Evolutionary conservation across 2,329 filamentous ascomycete genomes (phyloP).

Genomic region (Arthrobotrys musiformis): DNA sequence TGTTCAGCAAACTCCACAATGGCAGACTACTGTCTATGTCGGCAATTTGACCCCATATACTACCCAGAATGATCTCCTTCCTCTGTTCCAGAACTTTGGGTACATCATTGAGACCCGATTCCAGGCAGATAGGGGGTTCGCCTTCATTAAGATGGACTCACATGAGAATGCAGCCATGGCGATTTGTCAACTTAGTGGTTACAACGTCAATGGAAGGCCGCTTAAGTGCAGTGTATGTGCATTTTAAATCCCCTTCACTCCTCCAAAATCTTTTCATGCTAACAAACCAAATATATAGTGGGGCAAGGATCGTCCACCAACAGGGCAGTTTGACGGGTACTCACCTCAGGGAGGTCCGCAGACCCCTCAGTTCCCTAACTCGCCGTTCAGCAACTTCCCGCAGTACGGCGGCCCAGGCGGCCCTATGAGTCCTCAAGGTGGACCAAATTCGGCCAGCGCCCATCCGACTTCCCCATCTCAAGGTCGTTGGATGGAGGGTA

Average conservation of each 20-base stretch:
- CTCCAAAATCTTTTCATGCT: slow-evolving; percentile 3
- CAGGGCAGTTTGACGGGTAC: slow-evolving; percentile 82
- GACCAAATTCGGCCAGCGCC: slow-evolving; percentile 43
- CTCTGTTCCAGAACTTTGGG: slow-evolving; percentile 97
- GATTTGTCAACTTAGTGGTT: slow-evolving; percentile 96
- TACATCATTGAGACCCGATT: slow-evolving; percentile 97
- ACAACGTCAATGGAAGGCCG: slow-evolving; percentile 96
- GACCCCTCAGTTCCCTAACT: slow-evolving; percentile 78
- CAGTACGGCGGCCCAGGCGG: slow-evolving; percentile 82
- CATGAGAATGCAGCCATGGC: slow-evolving; percentile 99
- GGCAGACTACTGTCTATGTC: slow-evolving; percentile 99
- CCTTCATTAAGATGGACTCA: slow-evolving; percentile 98
- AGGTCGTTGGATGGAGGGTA: slow-evolving; percentile 44
- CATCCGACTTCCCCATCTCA: slow-evolving; percentile 51
- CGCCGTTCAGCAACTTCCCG: slow-evolving; percentile 85
- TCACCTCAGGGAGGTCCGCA: slow-evolving; percentile 77
- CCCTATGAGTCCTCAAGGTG: slow-evolving; percentile 67
- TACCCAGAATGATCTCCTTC: slow-evolving; percentile 94
- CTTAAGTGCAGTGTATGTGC: slow-evolving; percentile 96
- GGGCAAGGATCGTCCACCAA: slow-evolving; percentile 98
- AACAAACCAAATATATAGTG: slow-evolving; percentile 71
- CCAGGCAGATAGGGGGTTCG: slow-evolving; percentile 96
- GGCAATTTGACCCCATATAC: slow-evolving; percentile 98
- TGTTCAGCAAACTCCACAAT: slow-evolving; percentile 89
- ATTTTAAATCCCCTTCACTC: neutral